Evolutionary conservation across 306 rosid genomes (phyloP).

Genomic region (Cucurbita argyrosperma): DNA sequence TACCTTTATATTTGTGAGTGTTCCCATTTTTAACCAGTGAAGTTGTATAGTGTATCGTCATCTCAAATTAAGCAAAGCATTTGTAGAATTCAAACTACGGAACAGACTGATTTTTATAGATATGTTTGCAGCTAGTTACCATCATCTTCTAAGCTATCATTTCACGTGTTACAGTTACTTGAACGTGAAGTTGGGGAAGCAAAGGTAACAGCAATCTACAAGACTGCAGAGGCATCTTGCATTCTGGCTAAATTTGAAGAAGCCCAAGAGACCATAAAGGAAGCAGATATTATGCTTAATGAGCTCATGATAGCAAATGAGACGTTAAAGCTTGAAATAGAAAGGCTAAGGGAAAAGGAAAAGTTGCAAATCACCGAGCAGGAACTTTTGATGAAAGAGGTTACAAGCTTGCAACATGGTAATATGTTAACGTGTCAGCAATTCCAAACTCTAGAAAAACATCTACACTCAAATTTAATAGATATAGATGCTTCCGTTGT

Average conservation of each 20-base stretch:
- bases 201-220: constrained; percentile 48
- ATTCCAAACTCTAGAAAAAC: constrained; percentile 34
- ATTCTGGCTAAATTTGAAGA: constrained; percentile 75
- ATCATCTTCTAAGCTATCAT: neutral
- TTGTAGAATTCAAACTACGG: neutral
- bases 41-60: neutral
- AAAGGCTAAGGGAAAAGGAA: constrained; percentile 31
- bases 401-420: constrained; percentile 42
- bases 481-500: constrained; percentile 40
- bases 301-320: constrained; percentile 60
- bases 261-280: constrained; percentile 57
- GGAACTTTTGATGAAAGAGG: constrained; percentile 30
- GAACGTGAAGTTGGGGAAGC: constrained; percentile 72
- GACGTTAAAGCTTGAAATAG: constrained; percentile 51
- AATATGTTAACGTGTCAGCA: constrained; percentile 35
- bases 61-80: neutral
- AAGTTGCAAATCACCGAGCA: constrained; percentile 28
- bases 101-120: neutral
- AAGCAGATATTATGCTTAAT: constrained; percentile 75
- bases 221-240: constrained; percentile 55
- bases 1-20: neutral
- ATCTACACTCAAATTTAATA: constrained; percentile 20
- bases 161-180: constrained; percentile 27
- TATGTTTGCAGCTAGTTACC: neutral
- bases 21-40: neutral